Evolutionary conservation across 2,329 filamentous ascomycete species (phyloP), one percentile per base, ranked within the genome.

Genomic region (Daldinia sp.): DNA sequence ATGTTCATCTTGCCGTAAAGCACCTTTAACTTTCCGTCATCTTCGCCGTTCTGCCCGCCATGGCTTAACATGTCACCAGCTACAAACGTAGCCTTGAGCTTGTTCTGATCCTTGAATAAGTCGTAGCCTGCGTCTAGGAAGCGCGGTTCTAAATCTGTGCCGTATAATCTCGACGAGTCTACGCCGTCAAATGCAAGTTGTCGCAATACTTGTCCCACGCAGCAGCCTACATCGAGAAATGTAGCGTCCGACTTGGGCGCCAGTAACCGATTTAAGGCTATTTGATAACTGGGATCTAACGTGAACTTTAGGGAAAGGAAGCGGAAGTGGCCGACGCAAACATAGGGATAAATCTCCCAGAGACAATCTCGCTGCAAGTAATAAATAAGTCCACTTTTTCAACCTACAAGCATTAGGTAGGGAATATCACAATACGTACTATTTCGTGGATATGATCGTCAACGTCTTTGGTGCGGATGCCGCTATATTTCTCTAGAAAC

Each of bases 121-220:
- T 90, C 87, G 75, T 90, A 89, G 30, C 88, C 88, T n/a, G 87
- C 76, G 10, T 87, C 81, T 59, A 89, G 81, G 70, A 89, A 87
- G n/a, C 79, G 79, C 20, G 80, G 72, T 48, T 84, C 80, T 2
- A 86, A 68, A 67, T 88, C 86, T 3, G 81, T 79, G 18, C 85
- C 86, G 65, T 83, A 83, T n/a, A 89, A 76, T 51, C 83, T 82
- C 15, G 79, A 75, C 4, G 82, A 79, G 26, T 82, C 78, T 6
- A 85, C 85, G 20, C 86, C 87, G 63, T 87, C 85, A 57, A 79
- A 78, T 10, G 82, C 79, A 30, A 87, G 81, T 72, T 85, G 82
- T n/a, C 85, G 82, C 33, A 86, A 77, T 7, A 83, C 78, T 70
- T 86, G 84, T 15, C 84, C 85, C 41, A 87, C 78, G 64, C 84